phyloP scores from a whole-genome alignment of 495 filamentous ascomycete genomes.

The Oleoguttula mirabilis region DNA sequence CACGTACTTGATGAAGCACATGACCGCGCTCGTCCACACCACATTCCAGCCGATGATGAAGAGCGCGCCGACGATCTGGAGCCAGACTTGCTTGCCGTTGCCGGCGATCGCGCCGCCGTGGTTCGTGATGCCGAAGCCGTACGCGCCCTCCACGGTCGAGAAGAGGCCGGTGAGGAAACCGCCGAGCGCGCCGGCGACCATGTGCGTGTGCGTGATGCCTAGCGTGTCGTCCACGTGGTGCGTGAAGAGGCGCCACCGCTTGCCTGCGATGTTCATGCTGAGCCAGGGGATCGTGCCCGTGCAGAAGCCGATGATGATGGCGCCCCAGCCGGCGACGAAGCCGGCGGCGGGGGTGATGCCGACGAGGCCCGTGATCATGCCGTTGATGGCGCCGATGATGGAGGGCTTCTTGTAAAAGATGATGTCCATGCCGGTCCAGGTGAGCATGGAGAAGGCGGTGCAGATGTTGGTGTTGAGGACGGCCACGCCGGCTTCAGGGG shows the following conservation, averaged over 20 bases:
- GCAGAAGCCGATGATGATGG: slow-evolving; percentile 39
- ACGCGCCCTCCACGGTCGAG: slow-evolving; percentile 39
- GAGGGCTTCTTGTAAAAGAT: slow-evolving; percentile 41
- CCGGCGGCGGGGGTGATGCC: slow-evolving; percentile 46
- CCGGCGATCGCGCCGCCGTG: slow-evolving; percentile 42
- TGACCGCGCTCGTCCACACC: slow-evolving; percentile 42
- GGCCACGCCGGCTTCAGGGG: slow-evolving; percentile 44
- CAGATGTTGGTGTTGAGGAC: slow-evolving; percentile 47
- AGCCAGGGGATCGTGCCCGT: slow-evolving; percentile 43
- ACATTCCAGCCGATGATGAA: slow-evolving; percentile 47
- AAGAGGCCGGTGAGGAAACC: slow-evolving; percentile 44
- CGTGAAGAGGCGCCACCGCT: slow-evolving; percentile 30
- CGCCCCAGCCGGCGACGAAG: slow-evolving; percentile 45
- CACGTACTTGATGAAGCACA: slow-evolving; percentile 45
- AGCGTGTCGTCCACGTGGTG: slow-evolving; percentile 41
- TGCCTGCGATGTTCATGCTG: slow-evolving; percentile 41
- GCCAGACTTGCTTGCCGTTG: slow-evolving; percentile 42
- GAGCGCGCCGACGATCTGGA: slow-evolving; percentile 42
- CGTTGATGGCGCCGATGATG: slow-evolving; percentile 41
- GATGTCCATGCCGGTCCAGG: slow-evolving; percentile 38
- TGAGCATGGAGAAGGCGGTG: slow-evolving; percentile 40
- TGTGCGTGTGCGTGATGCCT: slow-evolving; percentile 44
- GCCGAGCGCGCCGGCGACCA: slow-evolving; percentile 39
- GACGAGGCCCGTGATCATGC: slow-evolving; percentile 44
- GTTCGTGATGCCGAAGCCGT: slow-evolving; percentile 38